Conservation (phyloP, 2,329 filamentous ascomycete species). For the Fusarium algeriense region DNA sequence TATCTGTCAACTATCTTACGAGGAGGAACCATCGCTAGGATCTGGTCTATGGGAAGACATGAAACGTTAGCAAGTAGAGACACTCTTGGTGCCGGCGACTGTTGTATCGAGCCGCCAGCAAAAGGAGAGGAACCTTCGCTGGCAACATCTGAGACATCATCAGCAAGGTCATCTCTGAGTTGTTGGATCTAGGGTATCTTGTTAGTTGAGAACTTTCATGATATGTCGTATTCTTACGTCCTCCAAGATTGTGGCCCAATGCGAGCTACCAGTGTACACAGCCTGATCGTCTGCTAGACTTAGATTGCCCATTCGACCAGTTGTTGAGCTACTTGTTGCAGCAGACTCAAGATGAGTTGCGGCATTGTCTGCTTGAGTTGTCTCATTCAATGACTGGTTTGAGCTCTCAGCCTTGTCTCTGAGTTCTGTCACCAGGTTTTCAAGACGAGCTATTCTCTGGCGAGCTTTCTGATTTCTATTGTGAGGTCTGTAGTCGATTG, state of each 20-base stretch:
- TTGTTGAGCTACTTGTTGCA: not conserved
- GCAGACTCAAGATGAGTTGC: not conserved
- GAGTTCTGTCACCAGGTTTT: conserved; percentile 33
- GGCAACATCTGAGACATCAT: not conserved
- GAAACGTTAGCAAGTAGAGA: conserved; percentile 10
- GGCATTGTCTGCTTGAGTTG: not conserved
- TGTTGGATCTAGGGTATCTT: conserved; percentile 6
- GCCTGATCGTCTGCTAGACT: conserved; percentile 2
- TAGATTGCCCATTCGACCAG: conserved; percentile 7
- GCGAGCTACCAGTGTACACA: conserved; percentile 25
- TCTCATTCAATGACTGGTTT: not conserved
- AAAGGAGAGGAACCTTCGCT: not conserved
- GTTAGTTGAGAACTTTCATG: not conserved
- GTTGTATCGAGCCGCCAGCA: not conserved
- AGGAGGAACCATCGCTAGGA: conserved; percentile 28
- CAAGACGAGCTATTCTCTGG: conserved; percentile 33
- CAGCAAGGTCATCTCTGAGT: conserved; percentile 8
- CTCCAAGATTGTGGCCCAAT: conserved; percentile 25
- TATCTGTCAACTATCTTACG: conserved; percentile 36
- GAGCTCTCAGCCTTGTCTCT: conserved; percentile 20
- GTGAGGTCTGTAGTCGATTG: conserved; percentile 31
- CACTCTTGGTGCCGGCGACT: not conserved
- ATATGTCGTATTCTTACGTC: not conserved
- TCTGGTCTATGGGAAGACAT: conserved; percentile 16
- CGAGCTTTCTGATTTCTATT: conserved; percentile 22